phyloP scores from a whole-genome alignment of 78 protist genomes.

The Planoprotostelium fungivorum region DNA sequence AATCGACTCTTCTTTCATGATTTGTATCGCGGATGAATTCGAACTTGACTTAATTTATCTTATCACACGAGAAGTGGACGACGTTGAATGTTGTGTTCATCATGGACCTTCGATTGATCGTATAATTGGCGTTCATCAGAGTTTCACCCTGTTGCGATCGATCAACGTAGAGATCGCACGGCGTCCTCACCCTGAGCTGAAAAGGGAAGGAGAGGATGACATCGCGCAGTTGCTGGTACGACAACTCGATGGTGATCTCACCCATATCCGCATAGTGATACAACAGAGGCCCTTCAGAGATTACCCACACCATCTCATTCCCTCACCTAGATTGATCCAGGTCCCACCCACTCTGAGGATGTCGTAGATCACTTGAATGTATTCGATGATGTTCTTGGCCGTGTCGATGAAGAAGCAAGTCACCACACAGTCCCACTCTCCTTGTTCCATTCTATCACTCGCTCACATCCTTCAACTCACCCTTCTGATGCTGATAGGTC shows the following conservation, averaged over 20 bases:
- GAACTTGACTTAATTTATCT: too few relatives aligned
- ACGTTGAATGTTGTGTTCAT: neutral
- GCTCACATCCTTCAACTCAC: neutral
- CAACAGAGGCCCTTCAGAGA: constrained; percentile 47
- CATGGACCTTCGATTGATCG: neutral
- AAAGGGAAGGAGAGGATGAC: constrained; percentile 7
- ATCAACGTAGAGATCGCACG: neutral
- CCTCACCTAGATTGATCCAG: constrained; percentile 84
- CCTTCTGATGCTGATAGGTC: constrained; percentile 10
- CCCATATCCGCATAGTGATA: constrained; percentile 58
- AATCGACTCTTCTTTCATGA: too few relatives aligned
- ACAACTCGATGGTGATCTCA: constrained; percentile 48
- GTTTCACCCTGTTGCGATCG: neutral
- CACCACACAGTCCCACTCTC: constrained; percentile 72
- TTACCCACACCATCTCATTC: too few relatives aligned
- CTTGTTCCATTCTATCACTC: neutral
- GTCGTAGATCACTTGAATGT: constrained; percentile 64
- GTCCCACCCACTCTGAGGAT: constrained; percentile 75
- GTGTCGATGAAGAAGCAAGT: constrained; percentile 96
- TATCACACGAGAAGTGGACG: neutral
- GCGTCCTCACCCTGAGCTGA: neutral
- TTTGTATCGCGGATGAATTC: too few relatives aligned
- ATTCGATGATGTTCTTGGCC: constrained; percentile 83
- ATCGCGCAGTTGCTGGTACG: constrained; percentile 45
- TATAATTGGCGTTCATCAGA: neutral